Evolutionary conservation across 1,284 basidiomycete species (phyloP).

Genomic region (Ustilago xerochloae): DNA sequence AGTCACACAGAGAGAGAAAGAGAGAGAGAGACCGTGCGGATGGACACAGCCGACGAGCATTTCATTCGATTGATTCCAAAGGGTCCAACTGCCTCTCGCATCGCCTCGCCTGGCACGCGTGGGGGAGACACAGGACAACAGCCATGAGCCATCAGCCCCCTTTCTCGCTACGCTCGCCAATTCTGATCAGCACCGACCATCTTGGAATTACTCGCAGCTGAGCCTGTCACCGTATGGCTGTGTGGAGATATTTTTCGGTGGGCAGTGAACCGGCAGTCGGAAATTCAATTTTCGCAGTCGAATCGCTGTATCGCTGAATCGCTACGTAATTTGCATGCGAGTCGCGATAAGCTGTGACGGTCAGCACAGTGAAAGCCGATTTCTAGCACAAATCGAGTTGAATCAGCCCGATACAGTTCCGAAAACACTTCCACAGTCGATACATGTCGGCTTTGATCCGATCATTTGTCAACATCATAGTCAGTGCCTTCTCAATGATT

Average conservation of each 20-base stretch:
- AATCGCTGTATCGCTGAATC: neutral
- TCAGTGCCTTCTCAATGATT: no score
- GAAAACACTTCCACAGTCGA: no score
- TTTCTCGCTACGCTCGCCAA: neutral
- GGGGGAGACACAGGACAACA: neutral
- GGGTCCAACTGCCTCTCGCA: slow-evolving; percentile 3
- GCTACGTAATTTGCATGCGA: slow-evolving; percentile 4
- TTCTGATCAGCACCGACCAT: slow-evolving; percentile 13
- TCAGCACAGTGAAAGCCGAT: neutral
- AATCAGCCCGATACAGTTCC: neutral
- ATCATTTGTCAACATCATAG: no score
- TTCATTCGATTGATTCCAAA: neutral
- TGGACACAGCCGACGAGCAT: neutral
- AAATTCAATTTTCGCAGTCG: neutral
- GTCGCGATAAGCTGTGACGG: neutral
- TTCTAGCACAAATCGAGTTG: neutral
- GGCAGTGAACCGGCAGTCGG: no score
- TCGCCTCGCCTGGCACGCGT: neutral
- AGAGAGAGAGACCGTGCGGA: slow-evolving; percentile 2
- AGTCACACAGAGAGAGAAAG: neutral
- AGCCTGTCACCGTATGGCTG: slow-evolving; percentile 10
- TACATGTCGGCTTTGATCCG: no score
- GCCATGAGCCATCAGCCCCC: neutral
- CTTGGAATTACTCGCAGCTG: neutral
- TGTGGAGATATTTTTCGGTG: no score